A percentile compares a stretch with the other conserved stretches of the same genome.
Conservation (phyloP, 495 filamentous ascomycete species). For the Coniosporium apollinis region DNA sequence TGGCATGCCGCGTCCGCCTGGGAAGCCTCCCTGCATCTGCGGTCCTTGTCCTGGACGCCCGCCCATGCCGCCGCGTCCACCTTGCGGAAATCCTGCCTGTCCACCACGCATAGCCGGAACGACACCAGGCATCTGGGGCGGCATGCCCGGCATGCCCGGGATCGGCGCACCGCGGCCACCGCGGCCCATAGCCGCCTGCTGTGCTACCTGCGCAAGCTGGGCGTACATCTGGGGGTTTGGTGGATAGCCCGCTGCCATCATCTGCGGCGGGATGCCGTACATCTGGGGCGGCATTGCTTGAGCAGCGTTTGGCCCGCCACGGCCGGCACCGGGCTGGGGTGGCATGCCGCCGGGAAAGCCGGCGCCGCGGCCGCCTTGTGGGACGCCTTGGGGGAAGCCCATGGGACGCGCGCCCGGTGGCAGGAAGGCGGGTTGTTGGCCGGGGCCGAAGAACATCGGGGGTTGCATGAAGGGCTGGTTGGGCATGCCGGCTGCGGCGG, state of each 20-base stretch:
- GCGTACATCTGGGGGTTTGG: constrained; percentile 18
- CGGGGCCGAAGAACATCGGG: constrained; percentile 70
- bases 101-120: constrained; percentile 48
- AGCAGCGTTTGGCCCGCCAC: constrained; percentile 50
- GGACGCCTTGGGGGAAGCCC: constrained; percentile 73
- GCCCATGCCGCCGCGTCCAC: constrained; percentile 36
- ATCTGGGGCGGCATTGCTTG: constrained; percentile 68
- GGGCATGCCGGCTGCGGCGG: constrained; percentile 80
- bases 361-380: constrained; percentile 66
- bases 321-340: constrained; percentile 66
- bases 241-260: constrained; percentile 43
- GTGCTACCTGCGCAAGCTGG: constrained; percentile 24
- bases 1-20: constrained; percentile 23
- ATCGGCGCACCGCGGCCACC: constrained; percentile 55
- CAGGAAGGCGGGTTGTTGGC: constrained; percentile 68
- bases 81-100: constrained; percentile 31
- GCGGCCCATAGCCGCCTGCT: constrained; percentile 50
- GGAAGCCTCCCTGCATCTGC: constrained; percentile 31
- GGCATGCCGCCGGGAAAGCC: constrained; percentile 68
- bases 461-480: constrained; percentile 60
- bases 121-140: constrained; percentile 41
- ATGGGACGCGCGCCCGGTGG: constrained; percentile 55
- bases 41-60: constrained; percentile 22
- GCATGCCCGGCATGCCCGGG: constrained; percentile 48
- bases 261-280: constrained; percentile 54